Percentiles rank a stretch among this genome's conserved stretches.
Conservation (phyloP, 148 eudicot genomes). For the Rheum nobile region DNA sequence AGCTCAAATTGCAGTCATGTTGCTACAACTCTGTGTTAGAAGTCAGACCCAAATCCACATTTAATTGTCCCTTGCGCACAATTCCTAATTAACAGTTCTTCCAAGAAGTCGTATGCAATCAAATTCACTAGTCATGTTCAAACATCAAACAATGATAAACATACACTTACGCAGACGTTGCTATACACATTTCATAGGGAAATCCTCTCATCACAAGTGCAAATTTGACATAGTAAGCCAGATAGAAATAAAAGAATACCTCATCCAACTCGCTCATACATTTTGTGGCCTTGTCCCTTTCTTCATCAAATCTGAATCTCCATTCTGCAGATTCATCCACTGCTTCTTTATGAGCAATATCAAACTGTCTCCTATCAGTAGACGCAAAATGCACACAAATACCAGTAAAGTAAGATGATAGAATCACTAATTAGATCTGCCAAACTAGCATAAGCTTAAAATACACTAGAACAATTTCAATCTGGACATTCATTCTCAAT, state of each 20-base stretch:
- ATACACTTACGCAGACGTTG: background rate
- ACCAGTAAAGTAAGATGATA: background rate
- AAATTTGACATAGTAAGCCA: background rate
- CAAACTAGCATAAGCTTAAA: background rate
- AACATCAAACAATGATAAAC: background rate
- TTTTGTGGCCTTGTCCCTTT: slow-evolving; percentile 33
- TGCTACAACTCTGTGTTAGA: background rate
- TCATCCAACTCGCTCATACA: slow-evolving; percentile 40
- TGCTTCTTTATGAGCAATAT: slow-evolving; percentile 84
- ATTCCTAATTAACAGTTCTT: background rate
- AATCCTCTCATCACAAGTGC: background rate
- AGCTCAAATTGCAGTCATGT: background rate
- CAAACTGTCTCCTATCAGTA: slow-evolving; percentile 62
- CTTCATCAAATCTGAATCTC: slow-evolving; percentile 76
- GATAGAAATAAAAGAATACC: slow-evolving; percentile 24
- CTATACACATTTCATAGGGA: background rate
- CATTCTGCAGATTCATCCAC: slow-evolving; percentile 97
- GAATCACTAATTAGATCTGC: background rate
- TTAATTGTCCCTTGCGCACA: background rate
- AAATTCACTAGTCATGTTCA: background rate
- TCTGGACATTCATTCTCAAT: background rate
- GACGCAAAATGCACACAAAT: background rate
- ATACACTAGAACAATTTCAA: background rate
- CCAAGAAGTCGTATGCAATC: background rate
- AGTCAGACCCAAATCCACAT: no score